Evolutionary conservation across 345 rosid species (phyloP).

Genomic region (Eucalyptus sp.): DNA sequence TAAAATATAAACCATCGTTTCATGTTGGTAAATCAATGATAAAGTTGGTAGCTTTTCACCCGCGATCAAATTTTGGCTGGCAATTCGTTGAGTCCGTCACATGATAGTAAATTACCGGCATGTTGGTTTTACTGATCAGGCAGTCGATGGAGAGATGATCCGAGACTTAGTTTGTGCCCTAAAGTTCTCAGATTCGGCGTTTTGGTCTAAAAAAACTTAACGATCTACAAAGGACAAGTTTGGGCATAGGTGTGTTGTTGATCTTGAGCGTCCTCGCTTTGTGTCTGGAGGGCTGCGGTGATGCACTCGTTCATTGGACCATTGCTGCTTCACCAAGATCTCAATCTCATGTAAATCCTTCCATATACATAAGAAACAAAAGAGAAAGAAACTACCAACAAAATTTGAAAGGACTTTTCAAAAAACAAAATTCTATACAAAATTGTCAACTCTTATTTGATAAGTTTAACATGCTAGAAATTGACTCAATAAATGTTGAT

Average conservation of each 20-base stretch:
- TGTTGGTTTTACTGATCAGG: background rate
- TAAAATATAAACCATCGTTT: background rate
- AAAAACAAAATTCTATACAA: background rate
- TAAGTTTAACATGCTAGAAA: background rate
- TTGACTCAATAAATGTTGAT: background rate
- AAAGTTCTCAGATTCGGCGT: background rate
- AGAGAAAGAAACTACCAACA: background rate
- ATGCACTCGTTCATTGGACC: background rate
- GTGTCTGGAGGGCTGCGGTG: background rate
- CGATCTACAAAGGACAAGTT: background rate
- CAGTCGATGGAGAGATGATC: background rate
- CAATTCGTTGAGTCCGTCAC: background rate
- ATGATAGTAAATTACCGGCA: background rate
- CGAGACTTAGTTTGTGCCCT: background rate
- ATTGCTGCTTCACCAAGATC: background rate
- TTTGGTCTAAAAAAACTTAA: background rate
- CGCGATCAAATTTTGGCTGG: background rate
- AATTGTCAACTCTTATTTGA: background rate
- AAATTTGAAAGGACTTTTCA: background rate
- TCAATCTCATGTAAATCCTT: background rate
- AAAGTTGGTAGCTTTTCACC: background rate
- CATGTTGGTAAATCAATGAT: background rate
- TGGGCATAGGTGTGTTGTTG: background rate
- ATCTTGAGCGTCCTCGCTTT: background rate
- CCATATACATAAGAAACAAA: background rate